Conservation (phyloP, 2,329 filamentous ascomycete species). For the Rosellinia necatrix region DNA sequence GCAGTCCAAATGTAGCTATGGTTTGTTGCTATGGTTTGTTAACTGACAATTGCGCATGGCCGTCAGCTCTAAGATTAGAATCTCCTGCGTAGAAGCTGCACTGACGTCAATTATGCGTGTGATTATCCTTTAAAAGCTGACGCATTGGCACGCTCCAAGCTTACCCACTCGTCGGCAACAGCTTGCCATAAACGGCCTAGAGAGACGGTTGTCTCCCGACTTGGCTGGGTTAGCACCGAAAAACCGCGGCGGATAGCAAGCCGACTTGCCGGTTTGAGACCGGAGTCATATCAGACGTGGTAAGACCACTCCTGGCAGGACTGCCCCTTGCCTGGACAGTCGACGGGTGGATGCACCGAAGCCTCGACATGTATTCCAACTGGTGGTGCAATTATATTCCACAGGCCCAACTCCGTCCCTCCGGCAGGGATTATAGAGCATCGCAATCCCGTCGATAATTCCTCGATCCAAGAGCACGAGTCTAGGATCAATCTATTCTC, state of each 20-base stretch:
- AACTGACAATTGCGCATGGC: too few relatives aligned
- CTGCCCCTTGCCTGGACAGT: not conserved
- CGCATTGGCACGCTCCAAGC: too few relatives aligned
- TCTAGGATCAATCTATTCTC: not conserved
- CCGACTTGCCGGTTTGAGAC: slow-evolving; percentile 8
- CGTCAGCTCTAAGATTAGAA: too few relatives aligned
- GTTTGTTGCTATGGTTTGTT: too few relatives aligned
- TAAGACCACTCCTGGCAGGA: too few relatives aligned
- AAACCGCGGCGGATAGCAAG: not conserved
- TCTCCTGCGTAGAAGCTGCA: too few relatives aligned
- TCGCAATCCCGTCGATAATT: not conserved
- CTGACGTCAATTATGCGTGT: too few relatives aligned
- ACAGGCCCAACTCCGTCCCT: not conserved
- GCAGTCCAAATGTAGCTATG: too few relatives aligned
- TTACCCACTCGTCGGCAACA: not conserved
- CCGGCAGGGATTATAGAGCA: not conserved
- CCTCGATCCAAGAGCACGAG: not conserved
- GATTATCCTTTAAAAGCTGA: too few relatives aligned
- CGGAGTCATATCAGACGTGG: too few relatives aligned
- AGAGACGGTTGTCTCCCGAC: not conserved
- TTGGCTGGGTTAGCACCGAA: not conserved
- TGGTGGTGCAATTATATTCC: not conserved
- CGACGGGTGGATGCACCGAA: not conserved
- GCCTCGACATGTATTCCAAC: not conserved
- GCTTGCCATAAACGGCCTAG: not conserved